These are phyloP conservation scores for Penicillium cinerascens DNA, from an alignment of 495 filamentous ascomycete genomes.

Conservation along the genomic window DNA sequence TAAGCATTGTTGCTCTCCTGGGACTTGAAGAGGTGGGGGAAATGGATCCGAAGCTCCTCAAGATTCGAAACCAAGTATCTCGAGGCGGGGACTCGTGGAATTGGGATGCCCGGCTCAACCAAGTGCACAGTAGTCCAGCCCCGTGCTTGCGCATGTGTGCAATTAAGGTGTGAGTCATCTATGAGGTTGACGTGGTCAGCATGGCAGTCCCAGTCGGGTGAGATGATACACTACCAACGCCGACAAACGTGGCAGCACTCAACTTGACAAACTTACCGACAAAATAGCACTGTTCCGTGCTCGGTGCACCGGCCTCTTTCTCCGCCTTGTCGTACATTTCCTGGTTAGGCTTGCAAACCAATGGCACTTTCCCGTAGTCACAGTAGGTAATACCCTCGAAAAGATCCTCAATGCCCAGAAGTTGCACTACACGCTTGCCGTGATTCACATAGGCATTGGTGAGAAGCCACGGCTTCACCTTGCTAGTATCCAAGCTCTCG, in stretches of 20 bases:
- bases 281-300: constrained; percentile 69
- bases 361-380: constrained; percentile 64
- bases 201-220: not conserved
- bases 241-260: not conserved
- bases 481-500: constrained; percentile 68
- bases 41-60: constrained; percentile 66
- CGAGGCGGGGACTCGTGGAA: constrained; percentile 57
- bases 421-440: constrained; percentile 71
- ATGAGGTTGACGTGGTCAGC: constrained; percentile 5
- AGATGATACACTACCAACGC: not conserved
- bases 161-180: constrained; percentile 85
- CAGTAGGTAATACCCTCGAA: constrained; percentile 95
- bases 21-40: constrained; percentile 72
- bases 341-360: constrained; percentile 80
- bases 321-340: constrained; percentile 82
- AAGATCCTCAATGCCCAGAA: constrained; percentile 78
- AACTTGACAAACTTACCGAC: constrained; percentile 58
- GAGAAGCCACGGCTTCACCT: constrained; percentile 87
- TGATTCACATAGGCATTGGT: constrained; percentile 96
- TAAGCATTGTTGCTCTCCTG: constrained; percentile 7
- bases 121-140: constrained; percentile 81
- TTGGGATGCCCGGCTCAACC: constrained; percentile 64
- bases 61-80: constrained; percentile 68
- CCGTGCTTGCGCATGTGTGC: constrained; percentile 61
- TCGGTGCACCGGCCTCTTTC: constrained; percentile 58